phyloP scores from a whole-genome alignment of 495 filamentous ascomycete species.

The Penicillium bovifimosum region DNA sequence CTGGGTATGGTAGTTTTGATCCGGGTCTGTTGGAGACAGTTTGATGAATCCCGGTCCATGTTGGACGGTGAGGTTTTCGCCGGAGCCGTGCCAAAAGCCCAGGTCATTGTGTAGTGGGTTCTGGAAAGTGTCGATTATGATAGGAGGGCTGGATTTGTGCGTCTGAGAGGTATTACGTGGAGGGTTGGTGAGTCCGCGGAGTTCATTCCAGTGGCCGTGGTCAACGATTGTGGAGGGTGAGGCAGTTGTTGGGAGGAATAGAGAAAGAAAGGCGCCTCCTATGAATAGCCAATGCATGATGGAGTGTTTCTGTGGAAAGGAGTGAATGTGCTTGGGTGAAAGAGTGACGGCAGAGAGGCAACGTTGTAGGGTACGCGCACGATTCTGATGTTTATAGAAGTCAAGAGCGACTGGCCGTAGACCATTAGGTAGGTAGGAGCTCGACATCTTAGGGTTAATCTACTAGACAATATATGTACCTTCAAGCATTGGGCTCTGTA shows the following conservation, averaged over 20 bases:
- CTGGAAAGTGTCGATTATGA: constrained; percentile 66
- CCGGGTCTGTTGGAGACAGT: constrained; percentile 60
- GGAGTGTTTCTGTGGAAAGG: not conserved
- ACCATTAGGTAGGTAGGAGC: not conserved
- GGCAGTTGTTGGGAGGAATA: not conserved
- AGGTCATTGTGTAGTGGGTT: constrained; percentile 54
- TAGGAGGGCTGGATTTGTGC: constrained; percentile 6
- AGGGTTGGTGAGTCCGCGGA: not conserved
- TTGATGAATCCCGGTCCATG: constrained; percentile 48
- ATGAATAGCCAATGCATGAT: constrained; percentile 7
- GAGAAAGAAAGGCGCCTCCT: not conserved
- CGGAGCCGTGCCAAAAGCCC: constrained; percentile 65
- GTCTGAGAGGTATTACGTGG: not conserved
- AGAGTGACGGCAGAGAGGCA: no score
- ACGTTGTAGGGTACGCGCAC: no score
- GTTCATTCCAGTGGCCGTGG: constrained; percentile 4
- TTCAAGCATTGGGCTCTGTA: not conserved
- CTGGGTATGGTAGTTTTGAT: constrained; percentile 65
- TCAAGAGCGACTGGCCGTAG: not conserved
- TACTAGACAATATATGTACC: not conserved
- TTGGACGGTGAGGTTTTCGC: constrained; percentile 52
- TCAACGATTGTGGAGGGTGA: not conserved
- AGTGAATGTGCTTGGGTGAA: not conserved
- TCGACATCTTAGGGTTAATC: no score
- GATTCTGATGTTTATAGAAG: no score